Percentiles rank a stretch among this genome's conserved stretches.
Evolutionary conservation across 2,329 filamentous ascomycete species (phyloP).

Genomic region (Cercospora janseana): DNA sequence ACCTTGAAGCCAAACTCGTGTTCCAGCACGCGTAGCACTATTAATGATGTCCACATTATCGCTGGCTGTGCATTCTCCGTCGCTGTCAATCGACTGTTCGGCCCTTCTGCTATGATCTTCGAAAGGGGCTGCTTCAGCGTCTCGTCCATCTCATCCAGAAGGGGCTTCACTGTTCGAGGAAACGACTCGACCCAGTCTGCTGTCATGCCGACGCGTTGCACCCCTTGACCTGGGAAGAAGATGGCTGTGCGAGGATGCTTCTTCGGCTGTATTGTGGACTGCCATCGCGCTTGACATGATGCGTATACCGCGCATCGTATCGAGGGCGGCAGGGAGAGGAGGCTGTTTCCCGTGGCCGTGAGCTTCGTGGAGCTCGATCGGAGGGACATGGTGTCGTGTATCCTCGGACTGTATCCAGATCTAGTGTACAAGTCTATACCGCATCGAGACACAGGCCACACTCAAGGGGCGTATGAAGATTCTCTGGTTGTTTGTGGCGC

Average conservation of each 20-base stretch:
- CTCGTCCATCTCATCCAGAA: slow-evolving; percentile 82
- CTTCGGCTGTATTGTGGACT: slow-evolving; percentile 25
- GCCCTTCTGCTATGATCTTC: slow-evolving; percentile 73
- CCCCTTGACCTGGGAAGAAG: slow-evolving; percentile 43
- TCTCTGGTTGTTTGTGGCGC: slow-evolving; percentile 1
- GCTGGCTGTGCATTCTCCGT: slow-evolving; percentile 90
- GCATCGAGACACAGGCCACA: slow-evolving; percentile 6
- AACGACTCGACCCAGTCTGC: slow-evolving; percentile 83
- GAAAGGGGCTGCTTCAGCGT: slow-evolving; percentile 73
- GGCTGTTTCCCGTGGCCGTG: slow-evolving; percentile 12
- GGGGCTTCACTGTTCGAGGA: slow-evolving; percentile 69
- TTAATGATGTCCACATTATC: slow-evolving; percentile 90
- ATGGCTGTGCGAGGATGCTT: slow-evolving; percentile 38
- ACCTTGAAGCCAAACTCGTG: slow-evolving; percentile 76
- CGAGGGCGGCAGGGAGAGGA: slow-evolving; percentile 32
- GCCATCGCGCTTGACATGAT: slow-evolving; percentile 26
- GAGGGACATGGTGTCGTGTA: slow-evolving; percentile 5
- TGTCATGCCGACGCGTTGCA: slow-evolving; percentile 40
- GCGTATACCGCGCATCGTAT: slow-evolving; percentile 32
- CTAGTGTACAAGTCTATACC: background rate
- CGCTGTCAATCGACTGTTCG: slow-evolving; percentile 71
- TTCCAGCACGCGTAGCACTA: slow-evolving; percentile 85
- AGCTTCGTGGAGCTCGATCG: slow-evolving; percentile 7
- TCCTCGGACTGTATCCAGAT: background rate
- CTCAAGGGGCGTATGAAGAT: background rate